Evolutionary conservation across 768 basidiomycete genomes (phyloP).

Genomic region (Cyathus striatus): DNA sequence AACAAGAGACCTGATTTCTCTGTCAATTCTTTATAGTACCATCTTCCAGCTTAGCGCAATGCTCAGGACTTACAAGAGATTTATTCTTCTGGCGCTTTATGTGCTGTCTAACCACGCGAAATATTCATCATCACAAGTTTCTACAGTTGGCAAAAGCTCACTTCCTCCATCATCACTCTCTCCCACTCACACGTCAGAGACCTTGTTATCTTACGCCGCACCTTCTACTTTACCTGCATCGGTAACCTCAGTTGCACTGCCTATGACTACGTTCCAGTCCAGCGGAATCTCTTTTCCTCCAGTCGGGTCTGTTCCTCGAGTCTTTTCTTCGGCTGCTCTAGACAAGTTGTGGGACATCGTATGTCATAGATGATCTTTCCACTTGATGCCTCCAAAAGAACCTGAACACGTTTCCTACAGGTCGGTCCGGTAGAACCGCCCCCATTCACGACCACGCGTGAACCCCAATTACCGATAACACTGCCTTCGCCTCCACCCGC

Average conservation of each 20-base stretch:
- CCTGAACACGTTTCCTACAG: constrained; percentile 11
- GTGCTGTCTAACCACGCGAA: too few relatives aligned
- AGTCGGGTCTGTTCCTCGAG: constrained; percentile 31
- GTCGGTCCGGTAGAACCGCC: constrained; percentile 38
- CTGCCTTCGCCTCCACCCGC: constrained; percentile 39
- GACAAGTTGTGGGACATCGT: constrained; percentile 38
- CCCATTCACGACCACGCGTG: constrained; percentile 39
- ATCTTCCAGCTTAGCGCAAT: too few relatives aligned
- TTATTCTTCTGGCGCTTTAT: too few relatives aligned
- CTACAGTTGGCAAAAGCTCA: too few relatives aligned
- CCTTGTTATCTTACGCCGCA: too few relatives aligned
- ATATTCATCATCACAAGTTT: too few relatives aligned
- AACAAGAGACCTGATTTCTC: too few relatives aligned
- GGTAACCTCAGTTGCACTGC: constrained; percentile 1
- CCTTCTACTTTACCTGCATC: neutral
- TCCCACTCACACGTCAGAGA: too few relatives aligned
- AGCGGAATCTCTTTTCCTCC: constrained; percentile 26
- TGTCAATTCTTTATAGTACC: too few relatives aligned
- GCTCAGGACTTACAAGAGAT: too few relatives aligned
- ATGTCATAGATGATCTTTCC: constrained; percentile 3
- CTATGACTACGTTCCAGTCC: constrained; percentile 2
- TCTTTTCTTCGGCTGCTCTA: constrained; percentile 33
- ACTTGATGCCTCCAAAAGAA: neutral
- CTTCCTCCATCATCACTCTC: too few relatives aligned
- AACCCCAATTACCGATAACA: constrained; percentile 28